Evolutionary conservation across 2,329 filamentous ascomycete genomes (phyloP), one percentile per base, ranked within the genome.

Genomic region (Calonectria honghensis): DNA sequence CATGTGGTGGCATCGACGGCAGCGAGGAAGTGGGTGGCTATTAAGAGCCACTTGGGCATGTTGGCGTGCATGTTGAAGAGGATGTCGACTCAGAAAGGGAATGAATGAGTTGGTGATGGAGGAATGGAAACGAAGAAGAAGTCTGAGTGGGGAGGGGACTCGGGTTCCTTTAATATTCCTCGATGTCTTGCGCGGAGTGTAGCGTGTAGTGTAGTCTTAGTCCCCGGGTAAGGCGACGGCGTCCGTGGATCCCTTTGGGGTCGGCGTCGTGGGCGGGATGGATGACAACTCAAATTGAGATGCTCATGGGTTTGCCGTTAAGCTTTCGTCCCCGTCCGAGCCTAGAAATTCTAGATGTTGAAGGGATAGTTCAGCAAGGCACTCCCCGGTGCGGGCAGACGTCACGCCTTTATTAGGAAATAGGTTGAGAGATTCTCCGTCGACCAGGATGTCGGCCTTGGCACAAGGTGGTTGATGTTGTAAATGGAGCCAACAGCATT

Each of bases 71-170:
- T 63, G 13, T 41, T 63, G 37, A 37, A 29, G 24, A 20, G 6
- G 5, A 10, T 7, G 32, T 11, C 11, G 14, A 24, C 27, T 63
- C 57, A 63, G 13, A n/a, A 61, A 61, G 54, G 37, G 57, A 63
- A 39, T 63, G 57, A 63, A 63, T 63, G 57, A 63, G 57, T 63
- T 63, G 35, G 57, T 63, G 57, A 63, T 63, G 57, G 37, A 39
- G 35, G 39, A 41, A 29, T 27, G 37, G 29, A 27, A 27, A 61
- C 18, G 45, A 48, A 48, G 24, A 48, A 24, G 41, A 48, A 20
- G 5, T 11, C n/a, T 35, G 41, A 63, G 57, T 41, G 57, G 35
- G 5, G 57, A 41, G 57, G 57, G 45, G n/a, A 24, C 45, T 48
- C 45, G 45, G n/a, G 45, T 48, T 13, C 7, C 45, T 48, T 48